phyloP scores from a whole-genome alignment of 805 yeast species.

The Myxozyma melibiosi region DNA sequence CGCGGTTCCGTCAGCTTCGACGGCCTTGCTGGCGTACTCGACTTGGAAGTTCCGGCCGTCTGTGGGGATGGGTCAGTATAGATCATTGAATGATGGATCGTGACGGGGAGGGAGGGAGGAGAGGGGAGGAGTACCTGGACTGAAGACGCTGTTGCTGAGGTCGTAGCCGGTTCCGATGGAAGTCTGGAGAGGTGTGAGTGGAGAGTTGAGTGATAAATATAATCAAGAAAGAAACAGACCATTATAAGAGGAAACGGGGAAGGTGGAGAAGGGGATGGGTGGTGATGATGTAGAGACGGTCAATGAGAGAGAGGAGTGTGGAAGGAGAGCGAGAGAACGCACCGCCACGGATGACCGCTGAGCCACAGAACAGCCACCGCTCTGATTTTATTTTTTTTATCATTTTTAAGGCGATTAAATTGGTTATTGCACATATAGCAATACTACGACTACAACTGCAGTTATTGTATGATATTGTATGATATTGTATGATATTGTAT shows the following conservation, averaged over 20 bases:
- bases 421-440: not conserved
- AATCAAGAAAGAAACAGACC: not conserved
- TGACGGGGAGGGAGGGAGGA: not conserved
- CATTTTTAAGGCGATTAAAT: not conserved
- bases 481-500: not conserved
- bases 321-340: not conserved
- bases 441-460: not conserved
- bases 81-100: too few relatives aligned
- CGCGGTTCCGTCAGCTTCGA: constrained; percentile 95
- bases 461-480: not conserved
- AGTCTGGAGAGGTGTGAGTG: constrained; percentile 42
- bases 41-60: constrained; percentile 97
- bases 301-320: constrained; percentile 1
- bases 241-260: not conserved
- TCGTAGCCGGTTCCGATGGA: constrained; percentile 99
- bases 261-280: not conserved
- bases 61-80: constrained; percentile 44
- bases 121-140: constrained; percentile 53
- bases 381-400: too few relatives aligned
- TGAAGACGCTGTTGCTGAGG: constrained; percentile 92
- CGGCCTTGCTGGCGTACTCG: constrained; percentile 96
- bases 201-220: too few relatives aligned
- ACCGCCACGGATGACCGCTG: constrained; percentile 8
- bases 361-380: constrained; percentile 3
- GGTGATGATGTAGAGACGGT: not conserved